These are phyloP conservation scores for Kwoniella sp. DNA, from an alignment of 768 basidiomycete genomes.

Conservation along the genomic window DNA sequence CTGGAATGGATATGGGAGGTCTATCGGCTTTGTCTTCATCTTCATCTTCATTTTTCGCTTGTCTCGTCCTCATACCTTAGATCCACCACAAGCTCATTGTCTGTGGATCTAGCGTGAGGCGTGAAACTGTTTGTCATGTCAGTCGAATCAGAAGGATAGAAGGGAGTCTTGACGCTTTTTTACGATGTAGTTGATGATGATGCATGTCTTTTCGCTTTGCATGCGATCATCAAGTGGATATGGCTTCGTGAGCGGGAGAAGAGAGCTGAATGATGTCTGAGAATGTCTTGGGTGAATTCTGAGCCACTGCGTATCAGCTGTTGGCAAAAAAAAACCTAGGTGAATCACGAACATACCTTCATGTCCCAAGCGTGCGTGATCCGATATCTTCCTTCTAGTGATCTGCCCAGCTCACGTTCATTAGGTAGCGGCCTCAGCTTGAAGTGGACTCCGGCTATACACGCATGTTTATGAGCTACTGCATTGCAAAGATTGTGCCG, in stretches of 20 bases:
- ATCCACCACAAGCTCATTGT: neutral
- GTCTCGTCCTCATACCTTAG: slow-evolving; percentile 7
- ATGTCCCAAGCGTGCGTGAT: slow-evolving; percentile 17
- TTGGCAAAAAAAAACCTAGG: neutral
- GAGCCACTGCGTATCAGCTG: neutral
- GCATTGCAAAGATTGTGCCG: neutral
- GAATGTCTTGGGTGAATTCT: slow-evolving; percentile 19
- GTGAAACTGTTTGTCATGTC: neutral
- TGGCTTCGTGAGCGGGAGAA: neutral
- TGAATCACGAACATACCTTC: slow-evolving; percentile 12
- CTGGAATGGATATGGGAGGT: neutral
- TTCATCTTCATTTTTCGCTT: slow-evolving; percentile 15
- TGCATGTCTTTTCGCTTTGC: neutral
- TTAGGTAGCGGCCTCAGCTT: neutral
- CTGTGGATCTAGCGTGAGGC: neutral
- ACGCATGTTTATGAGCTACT: neutral
- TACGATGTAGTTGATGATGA: neutral
- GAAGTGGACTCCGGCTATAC: slow-evolving; percentile 18
- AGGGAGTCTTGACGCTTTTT: slow-evolving; percentile 4
- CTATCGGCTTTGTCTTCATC: neutral
- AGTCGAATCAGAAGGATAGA: neutral
- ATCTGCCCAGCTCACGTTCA: neutral
- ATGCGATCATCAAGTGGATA: neutral
- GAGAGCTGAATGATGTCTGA: slow-evolving; percentile 2
- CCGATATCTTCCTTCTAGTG: neutral